These are phyloP conservation scores for Kwoniella pini DNA, from an alignment of 768 basidiomycete genomes.

Conservation along the genomic window DNA sequence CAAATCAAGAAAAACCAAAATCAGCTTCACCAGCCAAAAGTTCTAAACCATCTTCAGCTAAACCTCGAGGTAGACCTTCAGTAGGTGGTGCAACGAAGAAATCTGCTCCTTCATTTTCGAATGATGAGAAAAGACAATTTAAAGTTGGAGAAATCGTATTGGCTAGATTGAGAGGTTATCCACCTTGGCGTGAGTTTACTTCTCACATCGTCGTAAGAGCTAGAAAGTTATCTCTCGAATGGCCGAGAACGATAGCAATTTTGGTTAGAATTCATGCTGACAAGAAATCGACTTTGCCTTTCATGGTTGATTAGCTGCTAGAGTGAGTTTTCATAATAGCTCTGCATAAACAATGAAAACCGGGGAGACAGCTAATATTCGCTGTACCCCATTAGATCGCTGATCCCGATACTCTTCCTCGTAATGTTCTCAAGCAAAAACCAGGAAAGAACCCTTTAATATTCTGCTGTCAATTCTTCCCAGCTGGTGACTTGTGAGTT, in stretches of 20 bases:
- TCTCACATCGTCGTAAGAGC: background rate
- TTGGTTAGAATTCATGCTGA: too few relatives aligned
- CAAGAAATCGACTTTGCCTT: too few relatives aligned
- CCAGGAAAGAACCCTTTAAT: conserved; percentile 72
- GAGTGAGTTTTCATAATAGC: conserved; percentile 32
- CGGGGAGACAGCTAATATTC: background rate
- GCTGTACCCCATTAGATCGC: conserved; percentile 64
- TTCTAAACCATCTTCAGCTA: conserved; percentile 16
- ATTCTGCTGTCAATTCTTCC: conserved; percentile 85
- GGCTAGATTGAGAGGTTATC: conserved; percentile 89
- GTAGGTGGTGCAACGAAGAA: conserved; percentile 26
- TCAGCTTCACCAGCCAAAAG: conserved; percentile 20
- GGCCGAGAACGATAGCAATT: too few relatives aligned
- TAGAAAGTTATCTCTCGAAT: too few relatives aligned
- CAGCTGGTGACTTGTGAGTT: conserved; percentile 87
- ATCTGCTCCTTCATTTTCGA: background rate
- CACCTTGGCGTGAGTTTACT: conserved; percentile 82
- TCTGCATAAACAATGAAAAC: too few relatives aligned
- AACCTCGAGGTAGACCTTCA: conserved; percentile 26
- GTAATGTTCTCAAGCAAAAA: conserved; percentile 66
- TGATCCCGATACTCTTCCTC: conserved; percentile 68
- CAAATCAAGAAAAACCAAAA: background rate
- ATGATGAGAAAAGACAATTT: conserved; percentile 56
- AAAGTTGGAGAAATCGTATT: conserved; percentile 80
- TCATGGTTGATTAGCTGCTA: conserved; percentile 29